These are phyloP conservation scores for Phytopythium cucurbitacearum DNA, from an alignment of 352 stramenopile genomes.

Conservation along the genomic window DNA sequence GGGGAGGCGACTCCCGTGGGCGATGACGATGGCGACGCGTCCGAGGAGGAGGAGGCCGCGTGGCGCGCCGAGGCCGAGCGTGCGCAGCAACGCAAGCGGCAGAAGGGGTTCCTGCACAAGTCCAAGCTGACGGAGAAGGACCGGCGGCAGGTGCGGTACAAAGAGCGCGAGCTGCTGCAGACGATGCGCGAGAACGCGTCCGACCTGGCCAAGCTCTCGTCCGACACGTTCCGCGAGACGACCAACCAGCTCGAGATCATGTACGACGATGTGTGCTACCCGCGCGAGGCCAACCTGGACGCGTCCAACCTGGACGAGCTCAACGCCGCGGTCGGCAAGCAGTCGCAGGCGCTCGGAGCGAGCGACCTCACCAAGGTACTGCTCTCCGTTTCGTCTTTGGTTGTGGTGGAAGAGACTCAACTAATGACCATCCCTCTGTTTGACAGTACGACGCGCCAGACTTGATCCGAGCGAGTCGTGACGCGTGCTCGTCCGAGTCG, in stretches of 20 bases:
- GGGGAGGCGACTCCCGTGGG: constrained; percentile 1
- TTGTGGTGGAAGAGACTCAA: background rate
- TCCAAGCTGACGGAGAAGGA: constrained; percentile 69
- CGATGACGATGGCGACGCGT: constrained; percentile 14
- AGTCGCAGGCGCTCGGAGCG: constrained; percentile 60
- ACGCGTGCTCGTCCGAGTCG: constrained; percentile 35
- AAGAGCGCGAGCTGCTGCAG: constrained; percentile 72
- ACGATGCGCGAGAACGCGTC: constrained; percentile 68
- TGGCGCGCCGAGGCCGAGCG: constrained; percentile 1
- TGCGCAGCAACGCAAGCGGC: constrained; percentile 11
- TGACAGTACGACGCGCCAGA: constrained; percentile 58
- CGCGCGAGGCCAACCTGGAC: constrained; percentile 77
- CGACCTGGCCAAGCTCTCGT: constrained; percentile 63
- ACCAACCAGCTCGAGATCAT: constrained; percentile 66
- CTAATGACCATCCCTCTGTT: background rate
- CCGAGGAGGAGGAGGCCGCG: constrained; percentile 1
- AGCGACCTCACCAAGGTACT: constrained; percentile 73
- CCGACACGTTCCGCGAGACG: constrained; percentile 49
- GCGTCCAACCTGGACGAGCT: constrained; percentile 81
- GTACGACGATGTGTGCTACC: constrained; percentile 78
- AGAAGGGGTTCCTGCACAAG: constrained; percentile 53
- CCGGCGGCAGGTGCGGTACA: constrained; percentile 63
- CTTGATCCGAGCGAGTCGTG: constrained; percentile 46
- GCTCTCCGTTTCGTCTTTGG: background rate
- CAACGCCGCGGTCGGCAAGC: constrained; percentile 69